A percentile compares a stretch with the other conserved stretches of the same genome.
These are phyloP conservation scores for Dunaliella sp. DNA, from an alignment of 139 green algal species.

Conservation along the genomic window DNA sequence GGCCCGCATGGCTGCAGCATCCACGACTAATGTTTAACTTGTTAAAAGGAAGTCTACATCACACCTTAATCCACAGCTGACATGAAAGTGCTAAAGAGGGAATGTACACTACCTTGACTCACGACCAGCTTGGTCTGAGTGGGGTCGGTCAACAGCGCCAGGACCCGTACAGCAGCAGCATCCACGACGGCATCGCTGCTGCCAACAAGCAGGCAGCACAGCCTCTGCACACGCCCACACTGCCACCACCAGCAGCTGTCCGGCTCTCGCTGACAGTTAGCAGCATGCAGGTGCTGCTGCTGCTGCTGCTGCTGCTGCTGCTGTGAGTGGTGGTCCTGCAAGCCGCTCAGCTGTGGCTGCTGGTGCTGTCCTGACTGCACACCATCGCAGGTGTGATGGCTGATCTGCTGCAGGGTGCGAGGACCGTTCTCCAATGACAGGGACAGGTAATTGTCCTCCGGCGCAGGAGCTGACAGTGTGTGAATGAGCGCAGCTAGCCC, in stretches of 20 bases:
- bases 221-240: neutral
- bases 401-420: neutral
- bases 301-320: constrained; percentile 13
- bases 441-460: constrained; percentile 22
- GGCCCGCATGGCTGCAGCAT: constrained; percentile 40
- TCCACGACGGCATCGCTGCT: constrained; percentile 31
- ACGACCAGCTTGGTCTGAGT: constrained; percentile 1
- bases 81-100: no score
- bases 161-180: constrained; percentile 36
- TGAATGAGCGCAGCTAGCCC: constrained; percentile 52
- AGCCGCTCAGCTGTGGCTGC: constrained; percentile 14
- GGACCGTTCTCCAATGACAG: neutral
- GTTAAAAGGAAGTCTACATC: no score
- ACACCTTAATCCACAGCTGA: no score
- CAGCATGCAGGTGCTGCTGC: constrained; percentile 12
- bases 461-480: constrained; percentile 16
- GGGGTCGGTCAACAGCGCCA: constrained; percentile 39
- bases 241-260: neutral
- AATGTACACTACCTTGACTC: neutral
- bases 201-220: neutral
- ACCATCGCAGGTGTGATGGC: no score
- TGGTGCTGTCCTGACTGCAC: neutral
- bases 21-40: no score
- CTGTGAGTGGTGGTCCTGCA: no score
- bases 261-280: no score